Base-by-base conservation (phyloP, 2,329 filamentous ascomycete genomes). In the Apiospora arundinis region DNA sequence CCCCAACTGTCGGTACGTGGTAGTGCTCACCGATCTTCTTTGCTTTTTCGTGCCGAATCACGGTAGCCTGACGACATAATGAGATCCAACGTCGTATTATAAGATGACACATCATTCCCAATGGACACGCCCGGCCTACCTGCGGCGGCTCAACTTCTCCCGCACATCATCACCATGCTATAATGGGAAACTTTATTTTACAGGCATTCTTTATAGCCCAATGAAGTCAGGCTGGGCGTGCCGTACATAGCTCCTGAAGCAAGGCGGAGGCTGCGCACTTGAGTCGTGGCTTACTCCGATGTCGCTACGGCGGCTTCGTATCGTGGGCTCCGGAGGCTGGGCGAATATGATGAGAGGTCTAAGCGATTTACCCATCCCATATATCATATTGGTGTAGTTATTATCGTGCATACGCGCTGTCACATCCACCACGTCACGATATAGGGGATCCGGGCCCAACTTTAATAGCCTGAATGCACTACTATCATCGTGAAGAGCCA, bases 381-480 rank as follows among this genome's bases (percentile, higher is more conserved):
- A 40, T 37, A 63, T 14, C 25, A 8, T 56, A 16, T n/a, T n/a
- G 45, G n/a, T 48, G 49, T 18, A 40, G 52, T 11, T 40, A 40
- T 63, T 23, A 40, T 63, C 18, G 9, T 40, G 56, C 32, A 63
- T 63, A 40, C 32, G 21, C 18, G 32, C 21, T 40, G 56, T 63
- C 56, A 63, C 56, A 63, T 63, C n/a, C 5, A 40, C 28, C 56
- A 40, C 32, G 56, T 63, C 56, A 40, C 21, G 3, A 5, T 12
- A 12, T 63, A 32, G 56, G 37, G n/a, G 16, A 32, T 12, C n/a
- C 32, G 28, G 32, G 32, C 18, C 28, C 2, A 12, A 12, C 8
- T 63, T 21, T 5, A 37, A 40, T 63, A 63, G 56, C 56, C 56
- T 63, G 56, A 63, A 63, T 63, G 56, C 18, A 63, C 32, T 40